Evolutionary conservation across 768 basidiomycete species (phyloP).

Genomic region (Serendipita sp.): DNA sequence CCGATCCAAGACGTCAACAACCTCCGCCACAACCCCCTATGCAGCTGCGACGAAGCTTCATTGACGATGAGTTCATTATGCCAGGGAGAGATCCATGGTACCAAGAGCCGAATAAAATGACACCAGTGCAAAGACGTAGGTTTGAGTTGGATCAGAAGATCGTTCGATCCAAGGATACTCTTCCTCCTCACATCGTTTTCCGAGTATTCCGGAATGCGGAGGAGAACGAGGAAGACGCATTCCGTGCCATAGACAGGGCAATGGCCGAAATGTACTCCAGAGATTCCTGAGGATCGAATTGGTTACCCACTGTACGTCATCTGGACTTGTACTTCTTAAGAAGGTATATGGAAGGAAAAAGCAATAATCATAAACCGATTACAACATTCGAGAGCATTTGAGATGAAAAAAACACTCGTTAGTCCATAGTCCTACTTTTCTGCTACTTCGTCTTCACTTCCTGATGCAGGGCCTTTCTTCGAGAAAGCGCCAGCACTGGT

Average conservation of each 20-base stretch:
- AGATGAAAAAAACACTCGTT: not conserved
- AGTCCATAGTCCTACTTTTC: constrained; percentile 19
- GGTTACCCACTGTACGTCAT: too few relatives aligned
- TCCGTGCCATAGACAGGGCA: not conserved
- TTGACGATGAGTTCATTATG: not conserved
- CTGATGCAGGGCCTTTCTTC: constrained; percentile 66
- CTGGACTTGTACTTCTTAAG: too few relatives aligned
- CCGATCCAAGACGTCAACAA: constrained; percentile 1
- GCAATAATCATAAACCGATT: not conserved
- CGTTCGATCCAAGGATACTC: constrained; percentile 39
- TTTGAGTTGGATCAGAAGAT: constrained; percentile 47
- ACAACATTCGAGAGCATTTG: not conserved
- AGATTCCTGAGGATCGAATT: too few relatives aligned
- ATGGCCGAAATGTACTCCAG: not conserved
- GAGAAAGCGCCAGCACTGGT: constrained; percentile 26
- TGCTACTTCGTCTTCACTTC: constrained; percentile 47
- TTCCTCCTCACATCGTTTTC: constrained; percentile 40
- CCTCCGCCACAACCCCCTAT: not conserved
- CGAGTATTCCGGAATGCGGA: constrained; percentile 50
- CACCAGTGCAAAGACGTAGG: constrained; percentile 40
- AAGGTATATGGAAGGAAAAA: not conserved
- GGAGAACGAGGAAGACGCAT: constrained; percentile 43
- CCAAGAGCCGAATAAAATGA: constrained; percentile 13
- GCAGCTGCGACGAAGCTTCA: not conserved
- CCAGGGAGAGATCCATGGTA: not conserved